Percentiles rank a stretch among this genome's conserved stretches.
These are phyloP conservation scores for Scleroderma bovista DNA, from an alignment of 768 basidiomycete species.

Conservation along the genomic window DNA sequence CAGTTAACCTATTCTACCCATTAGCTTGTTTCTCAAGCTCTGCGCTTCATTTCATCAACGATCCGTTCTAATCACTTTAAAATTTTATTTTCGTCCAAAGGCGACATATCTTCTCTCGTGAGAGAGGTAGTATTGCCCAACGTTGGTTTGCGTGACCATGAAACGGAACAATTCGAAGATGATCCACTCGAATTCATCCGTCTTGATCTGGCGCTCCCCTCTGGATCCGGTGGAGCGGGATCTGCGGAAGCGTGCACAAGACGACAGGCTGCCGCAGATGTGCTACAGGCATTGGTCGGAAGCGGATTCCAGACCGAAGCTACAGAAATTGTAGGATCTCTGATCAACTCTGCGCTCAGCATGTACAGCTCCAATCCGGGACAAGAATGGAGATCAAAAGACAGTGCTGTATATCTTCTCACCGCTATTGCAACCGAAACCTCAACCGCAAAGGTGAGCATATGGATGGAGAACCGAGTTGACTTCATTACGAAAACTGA, in stretches of 20 bases:
- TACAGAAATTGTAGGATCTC: slow-evolving; percentile 83
- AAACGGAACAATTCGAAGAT: slow-evolving; percentile 94
- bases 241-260: slow-evolving; percentile 75
- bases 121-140: slow-evolving; percentile 95
- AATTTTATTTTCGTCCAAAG: slow-evolving; percentile 71
- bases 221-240: slow-evolving; percentile 37
- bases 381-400: slow-evolving; percentile 84
- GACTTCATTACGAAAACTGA: not conserved
- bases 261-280: slow-evolving; percentile 90
- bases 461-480: slow-evolving; percentile 5
- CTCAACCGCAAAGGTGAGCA: slow-evolving; percentile 67
- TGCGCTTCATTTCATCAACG: slow-evolving; percentile 87
- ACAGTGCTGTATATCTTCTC: slow-evolving; percentile 87
- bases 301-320: slow-evolving; percentile 77
- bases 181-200: slow-evolving; percentile 95
- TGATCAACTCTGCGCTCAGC: slow-evolving; percentile 70
- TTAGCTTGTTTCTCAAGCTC: slow-evolving; percentile 84
- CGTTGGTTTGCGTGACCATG: slow-evolving; percentile 79
- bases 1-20: not conserved
- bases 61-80: slow-evolving; percentile 86
- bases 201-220: slow-evolving; percentile 68
- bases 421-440: slow-evolving; percentile 92
- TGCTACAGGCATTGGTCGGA: slow-evolving; percentile 85
- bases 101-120: slow-evolving; percentile 76
- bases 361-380: slow-evolving; percentile 59